Evolutionary conservation across 805 yeast genomes (phyloP), one percentile per base, ranked within the genome.

Genomic region (Pichia ethanolica): DNA sequence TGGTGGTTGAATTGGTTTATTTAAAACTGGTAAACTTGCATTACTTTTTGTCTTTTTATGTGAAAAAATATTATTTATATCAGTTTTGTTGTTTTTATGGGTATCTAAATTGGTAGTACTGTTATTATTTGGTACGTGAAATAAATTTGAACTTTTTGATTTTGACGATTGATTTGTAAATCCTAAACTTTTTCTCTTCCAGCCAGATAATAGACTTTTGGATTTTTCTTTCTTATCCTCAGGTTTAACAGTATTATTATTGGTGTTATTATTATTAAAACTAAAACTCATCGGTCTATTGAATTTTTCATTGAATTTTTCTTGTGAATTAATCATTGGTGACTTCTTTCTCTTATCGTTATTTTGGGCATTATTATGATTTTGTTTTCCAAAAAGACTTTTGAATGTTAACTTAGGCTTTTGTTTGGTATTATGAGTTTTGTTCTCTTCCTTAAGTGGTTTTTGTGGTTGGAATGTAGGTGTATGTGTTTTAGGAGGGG

Each of bases 161-260:
- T 26, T 48, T 6, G 13, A 30, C 6, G 38, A 10, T 33, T 48
- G 45, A 20, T 39, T 46, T 12, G 45, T 38, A 26, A 51, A 42
- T 7, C 49, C 47, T 9, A 61, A 41, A 37, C 66, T 61, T 45
- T 58, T 63, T 52, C 69, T 58, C 37, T 60, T 65, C 69, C 69
- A 65, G 6, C 55, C 50, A 5, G 60, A 51, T 9, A 65, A 48
- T n/a, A 65, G 50, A 45, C 67, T 62, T 46, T 51, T 60, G 8
- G 66, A 52, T 30, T 58, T 61, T 39, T 62, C 63, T 42, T 58
- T 61, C 38, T 52, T 59, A 10, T 55, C 59, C 14, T 48, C 49
- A 26, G 13, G 2, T 20, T 49, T 55, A 36, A 20, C 27, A 20
- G 49, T 45, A 26, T 50, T 52, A 5, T 42, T 25, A 25, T 36